phyloP scores from a whole-genome alignment of 345 rosid species.

The Dovyalis caffra region DNA sequence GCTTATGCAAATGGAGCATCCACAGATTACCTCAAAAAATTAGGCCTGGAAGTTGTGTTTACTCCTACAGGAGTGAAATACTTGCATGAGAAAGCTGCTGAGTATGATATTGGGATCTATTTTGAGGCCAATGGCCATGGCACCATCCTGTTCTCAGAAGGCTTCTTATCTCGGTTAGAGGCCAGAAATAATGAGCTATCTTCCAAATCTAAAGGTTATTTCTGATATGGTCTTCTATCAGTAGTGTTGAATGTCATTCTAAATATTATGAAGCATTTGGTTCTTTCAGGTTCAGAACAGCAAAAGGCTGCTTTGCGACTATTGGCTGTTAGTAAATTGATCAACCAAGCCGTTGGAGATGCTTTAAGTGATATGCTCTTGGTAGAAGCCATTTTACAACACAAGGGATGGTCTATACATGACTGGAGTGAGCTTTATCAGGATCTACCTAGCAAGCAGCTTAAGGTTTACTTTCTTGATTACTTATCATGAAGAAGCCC shows the following conservation, averaged over 20 bases:
- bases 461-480: conserved; percentile 51
- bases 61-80: conserved; percentile 90
- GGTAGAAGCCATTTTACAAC: conserved; percentile 77
- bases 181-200: conserved; percentile 43
- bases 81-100: conserved; percentile 77
- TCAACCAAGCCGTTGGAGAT: conserved; percentile 97
- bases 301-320: conserved; percentile 74
- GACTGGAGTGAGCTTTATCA: conserved; percentile 75
- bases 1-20: conserved; percentile 99
- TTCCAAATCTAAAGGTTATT: conserved; percentile 48
- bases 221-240: not conserved
- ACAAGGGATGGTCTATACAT: conserved; percentile 79
- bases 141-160: conserved; percentile 75
- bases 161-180: conserved; percentile 55
- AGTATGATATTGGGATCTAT: conserved; percentile 86
- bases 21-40: conserved; percentile 58
- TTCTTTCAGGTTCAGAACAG: conserved; percentile 59
- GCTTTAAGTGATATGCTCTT: conserved; percentile 85
- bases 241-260: not conserved
- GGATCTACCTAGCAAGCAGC: conserved; percentile 89
- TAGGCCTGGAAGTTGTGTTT: conserved; percentile 67
- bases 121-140: conserved; percentile 99
- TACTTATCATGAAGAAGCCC: not conserved
- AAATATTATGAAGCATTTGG: conserved; percentile 5
- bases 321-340: conserved; percentile 71